Evolutionary conservation across 75 land plant species (phyloP), one percentile per base, ranked within the genome.

Genomic region (Pinus tabuliformis): DNA sequence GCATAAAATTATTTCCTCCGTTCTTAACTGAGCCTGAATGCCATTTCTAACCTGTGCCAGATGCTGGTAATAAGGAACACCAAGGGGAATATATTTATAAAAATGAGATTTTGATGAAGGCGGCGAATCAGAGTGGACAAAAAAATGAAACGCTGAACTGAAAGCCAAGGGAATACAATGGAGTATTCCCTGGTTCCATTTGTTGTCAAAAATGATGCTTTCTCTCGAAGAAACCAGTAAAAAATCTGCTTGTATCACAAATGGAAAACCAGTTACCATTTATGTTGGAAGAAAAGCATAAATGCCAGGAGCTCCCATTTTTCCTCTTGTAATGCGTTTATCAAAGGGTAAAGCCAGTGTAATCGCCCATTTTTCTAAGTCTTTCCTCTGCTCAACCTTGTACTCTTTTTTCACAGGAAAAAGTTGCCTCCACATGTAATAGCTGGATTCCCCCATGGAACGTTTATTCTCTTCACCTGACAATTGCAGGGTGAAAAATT

Each of bases 221-320:
- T 86, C 91, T 65, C 91, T 72, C 0, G 89, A 90, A 16, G 91
- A 82, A 15, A 80, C 73, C 5, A 90, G 70, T 26, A 90, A 5
- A 56, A 90, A 90, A 78, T 90, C 89, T 18, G 91, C 87, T 30
- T 87, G 89, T 52, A 90, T 87, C 11, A 90, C 62, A 77, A 90
- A 90, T 15, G 87, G 89, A 37, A 89, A 86, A 24, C 81, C 79
- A 11, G 82, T 84, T 0, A 81, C 70, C 84, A 86, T 78, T 71
- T 89, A 79, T 1, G 89, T 86, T 18, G 91, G 91, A n/a, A 90
- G 82, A 66, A 82, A 90, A 26, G 91, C 84, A 75, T 80, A 90
- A 4, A 90, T 75, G 17, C 82, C 83, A 20, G 82, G 78, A 2
- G 82, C 52, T 21, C 6, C 59, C 16, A 37, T 68, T 16, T 82